These are phyloP conservation scores for Allantophomopsis cytisporea DNA, from an alignment of 2,329 filamentous ascomycete species.

Conservation along the genomic window DNA sequence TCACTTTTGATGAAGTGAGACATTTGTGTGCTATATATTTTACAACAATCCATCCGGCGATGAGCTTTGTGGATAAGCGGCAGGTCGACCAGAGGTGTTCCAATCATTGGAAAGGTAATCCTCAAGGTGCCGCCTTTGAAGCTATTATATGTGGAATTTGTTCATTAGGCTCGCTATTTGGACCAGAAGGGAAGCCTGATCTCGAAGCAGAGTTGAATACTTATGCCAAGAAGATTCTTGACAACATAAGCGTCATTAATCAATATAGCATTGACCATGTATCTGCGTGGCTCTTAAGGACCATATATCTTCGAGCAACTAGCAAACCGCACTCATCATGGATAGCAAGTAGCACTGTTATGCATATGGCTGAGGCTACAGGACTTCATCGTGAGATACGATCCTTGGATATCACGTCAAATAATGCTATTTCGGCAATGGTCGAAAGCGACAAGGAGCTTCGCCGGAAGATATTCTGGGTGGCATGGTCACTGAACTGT, in stretches of 20 bases:
- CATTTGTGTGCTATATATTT: slow-evolving; percentile 17
- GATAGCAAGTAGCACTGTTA: slow-evolving; percentile 11
- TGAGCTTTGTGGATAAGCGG: slow-evolving; percentile 18
- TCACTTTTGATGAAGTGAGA: slow-evolving; percentile 14
- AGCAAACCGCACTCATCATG: slow-evolving; percentile 13
- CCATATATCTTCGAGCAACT: slow-evolving; percentile 14
- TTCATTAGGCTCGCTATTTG: slow-evolving; percentile 20
- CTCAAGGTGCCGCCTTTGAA: slow-evolving; percentile 17
- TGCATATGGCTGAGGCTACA: slow-evolving; percentile 15
- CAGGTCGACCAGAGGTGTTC: slow-evolving; percentile 10
- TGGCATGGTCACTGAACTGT: slow-evolving; percentile 15
- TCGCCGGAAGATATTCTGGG: slow-evolving; percentile 14
- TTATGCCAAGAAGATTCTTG: slow-evolving; percentile 11
- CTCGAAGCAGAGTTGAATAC: slow-evolving; percentile 14
- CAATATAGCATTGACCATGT: slow-evolving; percentile 10
- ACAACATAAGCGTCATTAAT: slow-evolving; percentile 8
- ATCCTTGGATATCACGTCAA: slow-evolving; percentile 9
- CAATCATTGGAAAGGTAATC: slow-evolving; percentile 16
- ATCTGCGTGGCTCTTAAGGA: slow-evolving; percentile 11
- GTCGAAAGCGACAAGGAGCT: slow-evolving; percentile 7
- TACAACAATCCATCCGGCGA: slow-evolving; percentile 17
- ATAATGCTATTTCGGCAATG: neutral
- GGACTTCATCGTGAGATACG: slow-evolving; percentile 17
- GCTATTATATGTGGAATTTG: slow-evolving; percentile 18
- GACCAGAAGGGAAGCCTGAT: slow-evolving; percentile 2